These are phyloP conservation scores for Suillus discolor DNA, from an alignment of 768 basidiomycete genomes.

Conservation along the genomic window DNA sequence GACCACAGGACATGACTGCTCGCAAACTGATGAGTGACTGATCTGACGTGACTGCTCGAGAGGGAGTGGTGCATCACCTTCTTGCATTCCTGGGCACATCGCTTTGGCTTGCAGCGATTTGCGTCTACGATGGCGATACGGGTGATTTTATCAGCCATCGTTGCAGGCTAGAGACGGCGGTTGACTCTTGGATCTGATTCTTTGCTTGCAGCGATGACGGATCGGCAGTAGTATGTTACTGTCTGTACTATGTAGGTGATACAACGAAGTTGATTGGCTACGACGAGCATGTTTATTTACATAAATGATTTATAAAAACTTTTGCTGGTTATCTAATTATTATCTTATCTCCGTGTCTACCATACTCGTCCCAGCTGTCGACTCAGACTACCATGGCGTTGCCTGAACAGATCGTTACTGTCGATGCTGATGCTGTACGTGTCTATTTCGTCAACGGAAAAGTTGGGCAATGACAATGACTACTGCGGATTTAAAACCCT, in stretches of 20 bases:
- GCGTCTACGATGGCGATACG: conserved; percentile 94
- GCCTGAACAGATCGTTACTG: conserved; percentile 35
- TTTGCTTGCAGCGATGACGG: conserved; percentile 2
- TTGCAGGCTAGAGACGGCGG: conserved; percentile 2
- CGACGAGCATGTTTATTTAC: background rate
- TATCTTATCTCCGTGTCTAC: background rate
- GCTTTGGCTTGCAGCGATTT: conserved; percentile 95
- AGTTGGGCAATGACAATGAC: background rate
- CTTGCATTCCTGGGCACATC: conserved; percentile 98
- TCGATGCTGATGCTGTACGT: conserved; percentile 62
- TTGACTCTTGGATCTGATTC: conserved; percentile 2
- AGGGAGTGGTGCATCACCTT: conserved; percentile 52
- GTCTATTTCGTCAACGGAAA: background rate
- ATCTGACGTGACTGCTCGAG: conserved; percentile 1
- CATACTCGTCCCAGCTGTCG: background rate
- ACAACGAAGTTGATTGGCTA: background rate
- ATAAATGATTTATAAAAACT: background rate
- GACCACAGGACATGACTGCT: conserved; percentile 90
- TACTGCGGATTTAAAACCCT: conserved; percentile 12
- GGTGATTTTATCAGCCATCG: conserved; percentile 94
- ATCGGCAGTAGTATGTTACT: background rate
- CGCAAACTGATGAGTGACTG: conserved; percentile 15
- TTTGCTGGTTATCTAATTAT: background rate
- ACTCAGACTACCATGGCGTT: background rate
- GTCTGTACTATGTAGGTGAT: conserved; percentile 1